Percentiles rank a stretch among this genome's conserved stretches.
These are phyloP conservation scores for Boechera retrofracta DNA, from an alignment of 345 rosid genomes.

Conservation along the genomic window DNA sequence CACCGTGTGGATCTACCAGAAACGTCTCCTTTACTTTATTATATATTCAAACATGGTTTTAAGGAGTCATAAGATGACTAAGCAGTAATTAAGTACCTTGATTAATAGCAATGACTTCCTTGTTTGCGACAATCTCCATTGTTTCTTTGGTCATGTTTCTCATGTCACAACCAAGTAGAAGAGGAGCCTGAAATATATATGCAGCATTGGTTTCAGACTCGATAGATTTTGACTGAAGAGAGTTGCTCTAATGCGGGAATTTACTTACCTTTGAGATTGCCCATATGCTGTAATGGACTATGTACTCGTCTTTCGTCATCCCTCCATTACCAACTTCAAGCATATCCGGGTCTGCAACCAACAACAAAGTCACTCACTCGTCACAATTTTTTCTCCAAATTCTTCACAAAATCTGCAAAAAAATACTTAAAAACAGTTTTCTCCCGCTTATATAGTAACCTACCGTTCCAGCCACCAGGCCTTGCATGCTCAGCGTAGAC, in stretches of 20 bases:
- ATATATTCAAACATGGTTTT: constrained; percentile 10
- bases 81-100: constrained; percentile 56
- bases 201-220: constrained; percentile 12
- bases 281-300: constrained; percentile 92
- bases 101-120: constrained; percentile 82
- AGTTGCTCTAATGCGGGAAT: not conserved
- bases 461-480: constrained; percentile 98
- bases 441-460: not conserved
- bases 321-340: constrained; percentile 99
- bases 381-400: not conserved
- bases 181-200: constrained; percentile 58
- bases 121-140: constrained; percentile 59
- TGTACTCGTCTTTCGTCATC: constrained; percentile 82
- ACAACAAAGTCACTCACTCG: constrained; percentile 17
- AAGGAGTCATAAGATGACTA: not conserved
- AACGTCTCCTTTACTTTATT: not conserved
- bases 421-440: not conserved
- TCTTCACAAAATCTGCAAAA: not conserved
- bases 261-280: constrained; percentile 80
- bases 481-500: constrained; percentile 79
- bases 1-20: constrained; percentile 66
- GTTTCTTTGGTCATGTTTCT: constrained; percentile 70
- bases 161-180: constrained; percentile 83
- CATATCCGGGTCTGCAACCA: constrained; percentile 91
- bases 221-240: not conserved